A percentile compares a stretch with the other conserved stretches of the same genome.
Evolutionary conservation across 139 green algal genomes (phyloP).

Genomic region (Trebouxia sp.): DNA sequence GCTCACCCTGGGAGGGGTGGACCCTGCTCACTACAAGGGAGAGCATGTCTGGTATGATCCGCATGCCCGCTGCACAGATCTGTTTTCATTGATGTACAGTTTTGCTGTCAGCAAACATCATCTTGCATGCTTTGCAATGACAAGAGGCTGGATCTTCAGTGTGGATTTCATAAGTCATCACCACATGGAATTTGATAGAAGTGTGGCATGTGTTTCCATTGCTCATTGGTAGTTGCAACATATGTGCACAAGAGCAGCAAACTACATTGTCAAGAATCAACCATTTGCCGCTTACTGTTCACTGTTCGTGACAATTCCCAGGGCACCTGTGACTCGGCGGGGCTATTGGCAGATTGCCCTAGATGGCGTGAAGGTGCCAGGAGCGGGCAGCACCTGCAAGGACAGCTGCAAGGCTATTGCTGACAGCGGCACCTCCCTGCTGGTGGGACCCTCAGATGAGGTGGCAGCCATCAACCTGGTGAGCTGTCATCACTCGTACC

Average conservation of each 20-base stretch:
- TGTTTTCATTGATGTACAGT: neutral
- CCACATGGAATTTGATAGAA: too few species aligned
- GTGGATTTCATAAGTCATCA: too few species aligned
- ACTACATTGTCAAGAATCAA: too few species aligned
- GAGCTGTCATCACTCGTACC: neutral
- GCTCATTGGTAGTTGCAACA: too few species aligned
- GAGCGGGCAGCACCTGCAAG: slow-evolving; percentile 39
- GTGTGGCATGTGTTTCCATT: too few species aligned
- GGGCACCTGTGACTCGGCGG: slow-evolving; percentile 76
- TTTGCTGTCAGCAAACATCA: neutral
- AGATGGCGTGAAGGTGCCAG: slow-evolving; percentile 66
- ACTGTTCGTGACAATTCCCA: slow-evolving; percentile 24
- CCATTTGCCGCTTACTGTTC: too few species aligned
- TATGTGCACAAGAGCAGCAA: too few species aligned
- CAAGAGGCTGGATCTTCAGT: neutral
- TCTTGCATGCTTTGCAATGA: neutral
- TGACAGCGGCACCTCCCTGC: slow-evolving; percentile 88
- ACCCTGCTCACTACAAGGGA: slow-evolving; percentile 85
- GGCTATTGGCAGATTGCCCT: slow-evolving; percentile 98
- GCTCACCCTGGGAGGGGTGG: slow-evolving; percentile 91
- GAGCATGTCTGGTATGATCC: slow-evolving; percentile 80
- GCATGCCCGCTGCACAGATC: neutral
- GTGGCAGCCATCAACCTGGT: slow-evolving; percentile 80
- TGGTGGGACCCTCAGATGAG: slow-evolving; percentile 75
- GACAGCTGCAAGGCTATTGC: slow-evolving; percentile 90